A percentile compares a stretch with the other conserved stretches of the same genome.
Evolutionary conservation across 768 basidiomycete species (phyloP).

Genomic region (Leucocoprinus leucothites): DNA sequence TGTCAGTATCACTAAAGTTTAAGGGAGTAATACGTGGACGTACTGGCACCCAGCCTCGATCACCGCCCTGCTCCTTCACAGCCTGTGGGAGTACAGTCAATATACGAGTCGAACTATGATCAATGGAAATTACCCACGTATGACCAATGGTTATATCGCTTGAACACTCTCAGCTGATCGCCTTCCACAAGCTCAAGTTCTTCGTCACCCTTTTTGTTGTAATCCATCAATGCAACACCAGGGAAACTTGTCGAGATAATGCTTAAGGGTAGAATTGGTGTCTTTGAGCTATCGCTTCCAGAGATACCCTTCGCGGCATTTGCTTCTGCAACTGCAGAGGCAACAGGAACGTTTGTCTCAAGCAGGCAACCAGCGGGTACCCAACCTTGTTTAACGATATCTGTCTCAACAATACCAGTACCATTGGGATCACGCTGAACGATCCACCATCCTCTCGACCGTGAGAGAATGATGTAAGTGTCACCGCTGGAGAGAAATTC

Average conservation of each 20-base stretch:
- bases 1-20: conserved; percentile 9
- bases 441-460: conserved; percentile 99
- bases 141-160: conserved; percentile 98
- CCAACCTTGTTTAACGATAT: conserved; percentile 87
- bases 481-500: conserved; percentile 59
- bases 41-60: conserved; percentile 95
- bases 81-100: conserved; percentile 46
- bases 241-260: conserved; percentile 99
- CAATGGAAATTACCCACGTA: conserved; percentile 52
- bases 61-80: conserved; percentile 90
- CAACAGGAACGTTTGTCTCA: conserved; percentile 89
- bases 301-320: conserved; percentile 56
- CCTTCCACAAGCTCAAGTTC: conserved; percentile 89
- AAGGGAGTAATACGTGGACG: conserved; percentile 23
- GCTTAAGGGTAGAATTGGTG: conserved; percentile 83
- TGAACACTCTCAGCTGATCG: conserved; percentile 88
- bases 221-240: conserved; percentile 95
- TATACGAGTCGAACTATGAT: conserved; percentile 9
- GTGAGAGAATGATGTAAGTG: conserved; percentile 88
- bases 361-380: conserved; percentile 96
- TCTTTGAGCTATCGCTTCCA: conserved; percentile 43
- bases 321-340: conserved; percentile 82
- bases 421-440: conserved; percentile 93
- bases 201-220: conserved; percentile 89
- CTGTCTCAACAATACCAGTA: conserved; percentile 72